phyloP scores from a whole-genome alignment of 495 filamentous ascomycete species.

The Penicillium canariense region DNA sequence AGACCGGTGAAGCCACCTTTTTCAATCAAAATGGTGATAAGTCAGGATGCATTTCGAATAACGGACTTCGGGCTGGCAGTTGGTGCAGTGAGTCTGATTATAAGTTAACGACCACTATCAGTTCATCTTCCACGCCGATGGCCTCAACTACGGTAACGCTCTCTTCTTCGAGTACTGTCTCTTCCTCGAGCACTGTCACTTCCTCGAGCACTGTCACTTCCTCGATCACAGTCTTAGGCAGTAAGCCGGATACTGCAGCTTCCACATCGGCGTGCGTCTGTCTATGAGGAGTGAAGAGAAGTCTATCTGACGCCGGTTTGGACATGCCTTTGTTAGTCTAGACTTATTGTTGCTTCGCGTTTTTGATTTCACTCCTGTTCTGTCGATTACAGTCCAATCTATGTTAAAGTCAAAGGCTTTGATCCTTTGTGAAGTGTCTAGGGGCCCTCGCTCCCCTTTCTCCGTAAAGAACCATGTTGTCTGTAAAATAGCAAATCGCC shows the following conservation, averaged over 20 bases:
- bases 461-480: background rate
- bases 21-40: slow-evolving; percentile 7
- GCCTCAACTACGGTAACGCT: background rate
- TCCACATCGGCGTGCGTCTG: background rate
- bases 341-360: background rate
- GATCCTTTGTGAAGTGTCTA: background rate
- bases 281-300: background rate
- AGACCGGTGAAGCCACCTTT: slow-evolving; percentile 4
- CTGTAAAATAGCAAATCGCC: background rate
- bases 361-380: background rate
- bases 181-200: background rate
- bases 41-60: background rate
- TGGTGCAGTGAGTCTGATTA: slow-evolving; percentile 5
- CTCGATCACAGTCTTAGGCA: background rate
- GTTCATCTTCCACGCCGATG: background rate
- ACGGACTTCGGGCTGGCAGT: slow-evolving; percentile 3
- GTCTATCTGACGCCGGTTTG: background rate
- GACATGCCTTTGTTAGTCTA: background rate
- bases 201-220: background rate
- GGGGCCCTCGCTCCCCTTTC: background rate
- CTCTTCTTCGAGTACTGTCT: background rate
- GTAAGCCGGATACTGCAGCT: background rate
- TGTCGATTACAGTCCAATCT: background rate
- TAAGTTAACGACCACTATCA: background rate
- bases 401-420: background rate